Evolutionary conservation across 179 eudicot genomes (phyloP), one percentile per base, ranked within the genome.

Genomic region (Pouteria campechiana): DNA sequence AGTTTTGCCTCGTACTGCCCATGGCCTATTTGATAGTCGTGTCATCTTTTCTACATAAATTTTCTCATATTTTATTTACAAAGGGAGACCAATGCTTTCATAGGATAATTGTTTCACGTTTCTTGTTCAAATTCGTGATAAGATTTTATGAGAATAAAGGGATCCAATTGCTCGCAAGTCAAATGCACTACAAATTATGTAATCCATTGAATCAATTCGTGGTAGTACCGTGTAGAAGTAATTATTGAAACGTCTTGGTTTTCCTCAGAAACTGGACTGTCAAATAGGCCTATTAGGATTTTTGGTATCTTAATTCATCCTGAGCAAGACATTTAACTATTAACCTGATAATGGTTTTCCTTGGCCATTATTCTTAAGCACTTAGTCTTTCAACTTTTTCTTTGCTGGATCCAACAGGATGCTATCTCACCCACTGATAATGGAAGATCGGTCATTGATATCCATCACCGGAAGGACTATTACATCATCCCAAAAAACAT

Each of bases 401-500:
- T 21, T 10, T 41, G 21, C 25, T 36, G 38, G 14, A 25, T 37
- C 41, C 4, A 39, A 29, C 79, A 92, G 96, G 96, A 87, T 65
- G 58, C 69, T 41, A 52, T 43, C 51, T 72, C 99, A 53, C 71
- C 83, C 15, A 38, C 67, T 29, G 39, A 44, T 60, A 63, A 52
- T 33, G 63, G 55, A 45, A 59, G 67, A 45, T 61, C 82, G 33
- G 55, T 60, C 50, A 60, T 70, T 65, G 83, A 71, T 21, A 65
- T 83, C 34, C 94, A 83, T 64, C 83, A 83, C 50, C 75, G 64
- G 52, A 73, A 63, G 60, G 52, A 72, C 66, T 80, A 87, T 66
- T 73, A 52, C 52, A 76, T 92, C 36, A 58, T 87, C 35, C 99
- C 99, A 40, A 85, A 71, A 52, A 92, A 92, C 58, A 77, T 72